Percentiles rank a stretch among this genome's conserved stretches.
Conservation (phyloP, 169 alveolate species). For the Plasmodium yoelii region DNA sequence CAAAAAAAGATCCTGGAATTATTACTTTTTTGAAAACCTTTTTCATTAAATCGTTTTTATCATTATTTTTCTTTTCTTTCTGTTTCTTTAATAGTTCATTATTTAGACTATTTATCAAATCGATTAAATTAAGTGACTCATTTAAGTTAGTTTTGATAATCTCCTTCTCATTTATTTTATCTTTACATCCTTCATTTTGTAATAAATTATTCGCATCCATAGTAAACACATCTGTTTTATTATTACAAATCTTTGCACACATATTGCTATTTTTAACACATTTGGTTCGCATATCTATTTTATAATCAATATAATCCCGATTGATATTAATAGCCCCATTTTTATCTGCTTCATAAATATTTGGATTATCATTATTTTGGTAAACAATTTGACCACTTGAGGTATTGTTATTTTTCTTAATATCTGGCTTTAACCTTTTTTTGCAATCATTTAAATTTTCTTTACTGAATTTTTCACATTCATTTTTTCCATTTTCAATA, state of each 20-base stretch:
- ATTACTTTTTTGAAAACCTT: slow-evolving; percentile 48
- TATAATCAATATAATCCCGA: neutral
- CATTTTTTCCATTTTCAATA: neutral
- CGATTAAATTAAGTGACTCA: neutral
- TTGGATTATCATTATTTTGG: neutral
- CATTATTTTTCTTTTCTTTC: neutral
- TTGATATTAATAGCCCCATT: neutral
- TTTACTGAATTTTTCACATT: too few species aligned
- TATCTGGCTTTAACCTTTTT: neutral
- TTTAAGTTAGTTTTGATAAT: neutral
- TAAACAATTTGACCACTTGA: neutral
- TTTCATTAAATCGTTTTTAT: slow-evolving; percentile 26
- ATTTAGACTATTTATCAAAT: slow-evolving; percentile 13
- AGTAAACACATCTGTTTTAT: too few species aligned
- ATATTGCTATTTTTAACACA: neutral
- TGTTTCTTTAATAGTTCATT: slow-evolving; percentile 24
- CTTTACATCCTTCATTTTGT: slow-evolving; percentile 8
- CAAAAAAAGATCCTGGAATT: slow-evolving; percentile 73
- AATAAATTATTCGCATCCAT: neutral
- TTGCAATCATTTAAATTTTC: too few species aligned
- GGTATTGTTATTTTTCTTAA: neutral
- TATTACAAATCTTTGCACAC: too few species aligned
- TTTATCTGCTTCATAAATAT: neutral
- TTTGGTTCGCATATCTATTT: neutral
- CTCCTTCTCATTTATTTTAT: neutral